Evolutionary conservation across 2,329 filamentous ascomycete species (phyloP), one percentile per base, ranked within the genome.

Genomic region (Coniochaeta prunicola): DNA sequence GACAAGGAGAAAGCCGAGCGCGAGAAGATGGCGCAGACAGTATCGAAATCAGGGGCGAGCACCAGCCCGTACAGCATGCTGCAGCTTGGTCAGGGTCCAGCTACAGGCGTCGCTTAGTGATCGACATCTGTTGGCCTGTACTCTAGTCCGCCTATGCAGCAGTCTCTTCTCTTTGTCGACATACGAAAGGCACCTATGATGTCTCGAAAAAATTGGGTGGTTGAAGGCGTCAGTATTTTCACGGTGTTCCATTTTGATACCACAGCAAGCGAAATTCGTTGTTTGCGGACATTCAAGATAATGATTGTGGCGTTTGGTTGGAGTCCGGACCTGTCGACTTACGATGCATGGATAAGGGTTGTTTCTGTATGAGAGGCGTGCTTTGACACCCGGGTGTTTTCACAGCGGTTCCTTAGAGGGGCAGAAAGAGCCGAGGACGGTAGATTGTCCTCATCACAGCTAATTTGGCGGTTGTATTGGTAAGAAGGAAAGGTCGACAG

Each of bases 1-100:
- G 91, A 96, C 67, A 83, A 84, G 50, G 91, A 96, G 71, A 94
- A 94, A 76, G 80, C 86, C 7, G 88, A 92, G 63, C 81, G 89
- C 45, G 89, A 92, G 71, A 75, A 67, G 59, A 62, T 77, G 63
- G 76, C 74, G 3, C 72, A 74, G 64, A 61, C 76, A 36, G 66
- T 70, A 33, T 72, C 74, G 58, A 77, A 76, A 55, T 58, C 64
- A 3, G 63, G 53, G 36, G 31, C 54, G 12, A 33, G n/a, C n/a
- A 34, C 53, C 8, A 36, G 53, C 53, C 53, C 53, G 2, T 55
- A 55, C 53, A 55, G 53, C 33, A 10, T 55, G n/a, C 53, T 36
- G 53, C 53, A 55, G 53, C 53, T 36, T 24, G 53, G 33, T 13
- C 53, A 55, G 53, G 53, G 30, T 55, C 33, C 53, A 12, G 53